These are phyloP conservation scores for Solanum rostratum DNA, from an alignment of 257 asterid genomes.

Conservation along the genomic window DNA sequence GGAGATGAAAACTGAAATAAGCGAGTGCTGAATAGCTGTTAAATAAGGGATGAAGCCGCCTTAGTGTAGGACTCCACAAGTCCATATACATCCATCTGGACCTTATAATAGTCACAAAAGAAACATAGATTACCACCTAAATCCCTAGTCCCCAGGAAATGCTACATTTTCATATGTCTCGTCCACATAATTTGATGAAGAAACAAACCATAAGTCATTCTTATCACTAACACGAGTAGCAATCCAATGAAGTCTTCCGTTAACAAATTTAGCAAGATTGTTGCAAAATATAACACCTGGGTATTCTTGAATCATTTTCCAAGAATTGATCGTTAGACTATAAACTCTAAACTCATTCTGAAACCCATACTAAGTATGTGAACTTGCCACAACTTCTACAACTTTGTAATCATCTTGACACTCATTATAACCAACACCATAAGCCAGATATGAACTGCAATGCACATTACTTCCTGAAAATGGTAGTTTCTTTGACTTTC, in stretches of 20 bases:
- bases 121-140: not conserved
- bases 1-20: slow-evolving; percentile 1
- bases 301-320: not conserved
- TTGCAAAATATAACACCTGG: not conserved
- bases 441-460: not conserved
- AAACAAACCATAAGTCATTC: not conserved
- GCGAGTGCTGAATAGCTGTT: not conserved
- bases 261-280: not conserved
- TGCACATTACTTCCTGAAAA: not conserved
- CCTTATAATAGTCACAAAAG: not conserved
- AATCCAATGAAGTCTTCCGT: not conserved
- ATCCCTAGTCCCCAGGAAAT: not conserved
- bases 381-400: not conserved
- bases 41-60: not conserved
- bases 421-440: not conserved
- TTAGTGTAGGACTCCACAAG: not conserved
- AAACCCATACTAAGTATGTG: not conserved
- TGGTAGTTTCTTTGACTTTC: not conserved
- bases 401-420: not conserved
- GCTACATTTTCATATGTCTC: not conserved
- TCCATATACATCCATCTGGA: not conserved
- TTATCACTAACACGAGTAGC: not conserved
- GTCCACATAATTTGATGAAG: not conserved
- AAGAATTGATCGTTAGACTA: not conserved
- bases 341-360: not conserved